phyloP scores from a whole-genome alignment of 495 filamentous ascomycete species.

The Tuber aestivum region DNA sequence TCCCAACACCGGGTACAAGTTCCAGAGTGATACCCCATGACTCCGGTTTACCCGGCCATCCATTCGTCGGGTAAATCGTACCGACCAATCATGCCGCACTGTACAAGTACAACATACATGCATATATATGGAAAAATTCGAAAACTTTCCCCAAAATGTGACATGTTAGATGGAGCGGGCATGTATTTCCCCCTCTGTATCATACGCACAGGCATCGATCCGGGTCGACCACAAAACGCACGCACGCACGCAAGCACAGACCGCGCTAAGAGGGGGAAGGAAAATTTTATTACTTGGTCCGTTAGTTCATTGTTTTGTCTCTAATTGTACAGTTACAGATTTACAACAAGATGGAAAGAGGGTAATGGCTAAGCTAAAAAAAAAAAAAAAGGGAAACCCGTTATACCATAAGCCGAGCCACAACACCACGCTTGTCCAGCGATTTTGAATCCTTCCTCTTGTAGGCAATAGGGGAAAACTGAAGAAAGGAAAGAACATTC shows the following conservation, averaged over 20 bases:
- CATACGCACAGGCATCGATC: not conserved
- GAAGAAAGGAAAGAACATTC: not conserved
- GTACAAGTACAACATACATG: not conserved
- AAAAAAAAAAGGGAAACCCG: not conserved
- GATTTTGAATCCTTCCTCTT: not conserved
- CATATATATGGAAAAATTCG: not conserved
- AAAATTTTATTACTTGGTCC: not conserved
- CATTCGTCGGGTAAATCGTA: not conserved
- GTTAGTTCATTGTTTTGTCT: not conserved
- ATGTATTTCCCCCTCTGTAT: not conserved
- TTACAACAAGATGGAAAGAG: not conserved
- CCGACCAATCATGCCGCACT: not conserved
- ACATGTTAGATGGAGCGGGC: not conserved
- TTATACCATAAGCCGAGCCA: constrained; percentile 2
- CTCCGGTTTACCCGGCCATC: not conserved
- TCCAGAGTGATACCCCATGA: not conserved
- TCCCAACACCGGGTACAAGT: too few relatives aligned
- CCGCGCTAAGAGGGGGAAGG: not conserved
- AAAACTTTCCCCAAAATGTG: not conserved
- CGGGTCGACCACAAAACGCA: not conserved
- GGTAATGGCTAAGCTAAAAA: not conserved
- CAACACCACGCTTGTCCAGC: constrained; percentile 5
- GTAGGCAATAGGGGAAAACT: not conserved
- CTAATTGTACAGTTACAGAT: constrained; percentile 1
- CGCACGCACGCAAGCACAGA: not conserved